Conservation (phyloP, 2,329 filamentous ascomycete genomes). For the Claviceps fusiformis region DNA sequence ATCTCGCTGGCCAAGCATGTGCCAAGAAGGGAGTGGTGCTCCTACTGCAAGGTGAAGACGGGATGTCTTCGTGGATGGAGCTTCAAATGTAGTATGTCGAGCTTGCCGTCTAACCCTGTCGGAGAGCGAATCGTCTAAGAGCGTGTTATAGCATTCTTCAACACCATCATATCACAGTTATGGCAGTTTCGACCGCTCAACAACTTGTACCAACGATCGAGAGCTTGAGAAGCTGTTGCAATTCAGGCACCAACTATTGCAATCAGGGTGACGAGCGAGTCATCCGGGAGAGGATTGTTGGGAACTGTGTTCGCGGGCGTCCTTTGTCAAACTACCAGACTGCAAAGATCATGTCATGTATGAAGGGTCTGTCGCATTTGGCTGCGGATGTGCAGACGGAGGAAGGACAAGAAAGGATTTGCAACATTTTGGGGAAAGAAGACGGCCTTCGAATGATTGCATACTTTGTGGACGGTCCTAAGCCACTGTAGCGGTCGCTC, state of each 20-base stretch:
- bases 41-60: conserved; percentile 21
- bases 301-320: conserved; percentile 15
- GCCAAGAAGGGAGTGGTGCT: conserved; percentile 29
- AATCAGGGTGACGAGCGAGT: not conserved
- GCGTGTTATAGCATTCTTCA: conserved; percentile 18
- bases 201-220: conserved; percentile 25
- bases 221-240: conserved; percentile 20
- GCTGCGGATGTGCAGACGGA: conserved; percentile 10
- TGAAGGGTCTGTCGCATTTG: conserved; percentile 14
- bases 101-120: no score
- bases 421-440: conserved; percentile 15
- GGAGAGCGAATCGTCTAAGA: not conserved
- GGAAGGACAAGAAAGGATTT: conserved; percentile 11
- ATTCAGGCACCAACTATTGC: not conserved
- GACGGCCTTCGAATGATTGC: conserved; percentile 17
- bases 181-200: conserved; percentile 26
- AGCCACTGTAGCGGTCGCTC: not conserved
- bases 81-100: conserved; percentile 30
- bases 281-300: not conserved
- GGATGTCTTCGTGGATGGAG: conserved; percentile 23
- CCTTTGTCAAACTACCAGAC: conserved; percentile 14
- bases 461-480: conserved; percentile 16
- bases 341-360: conserved; percentile 17
- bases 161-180: conserved; percentile 22
- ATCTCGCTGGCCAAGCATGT: conserved; percentile 25